Conservation (phyloP, 2,329 filamentous ascomycete species). For the Trichoderma sp. region DNA sequence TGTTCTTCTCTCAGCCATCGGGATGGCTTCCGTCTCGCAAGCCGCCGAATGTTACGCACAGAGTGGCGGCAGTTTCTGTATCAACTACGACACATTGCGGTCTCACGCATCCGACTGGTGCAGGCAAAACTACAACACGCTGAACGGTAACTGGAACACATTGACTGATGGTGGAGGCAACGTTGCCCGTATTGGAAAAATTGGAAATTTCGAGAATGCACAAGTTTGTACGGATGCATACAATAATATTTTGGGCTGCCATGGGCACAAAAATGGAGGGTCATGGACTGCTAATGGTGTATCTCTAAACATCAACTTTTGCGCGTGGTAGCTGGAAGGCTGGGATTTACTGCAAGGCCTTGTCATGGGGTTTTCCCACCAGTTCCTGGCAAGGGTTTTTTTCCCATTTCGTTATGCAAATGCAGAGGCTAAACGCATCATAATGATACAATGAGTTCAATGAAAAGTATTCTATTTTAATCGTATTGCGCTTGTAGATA, state of each 20-base stretch:
- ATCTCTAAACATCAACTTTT: background rate
- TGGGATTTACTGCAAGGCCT: background rate
- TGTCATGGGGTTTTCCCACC: background rate
- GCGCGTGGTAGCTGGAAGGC: background rate
- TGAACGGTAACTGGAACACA: background rate
- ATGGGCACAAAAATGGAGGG: background rate
- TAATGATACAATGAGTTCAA: background rate
- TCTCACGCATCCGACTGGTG: background rate
- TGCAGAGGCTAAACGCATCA: background rate
- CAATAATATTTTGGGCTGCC: background rate
- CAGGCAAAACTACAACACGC: background rate
- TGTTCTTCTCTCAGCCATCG: background rate
- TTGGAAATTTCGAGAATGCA: background rate
- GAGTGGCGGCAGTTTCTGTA: background rate
- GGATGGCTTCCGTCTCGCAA: background rate
- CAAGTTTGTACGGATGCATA: background rate
- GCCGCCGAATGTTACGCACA: background rate
- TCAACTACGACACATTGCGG: background rate
- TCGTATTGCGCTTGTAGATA: background rate
- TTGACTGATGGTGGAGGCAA: background rate
- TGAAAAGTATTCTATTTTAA: background rate
- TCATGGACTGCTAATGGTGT: background rate
- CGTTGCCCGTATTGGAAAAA: background rate
- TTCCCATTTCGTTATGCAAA: background rate
- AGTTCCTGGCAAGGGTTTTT: background rate